Percentiles rank a stretch among this genome's conserved stretches.
These are phyloP conservation scores for Oehlia diaphana DNA, from an alignment of 192 early-diverging fungal genomes.

Conservation along the genomic window DNA sequence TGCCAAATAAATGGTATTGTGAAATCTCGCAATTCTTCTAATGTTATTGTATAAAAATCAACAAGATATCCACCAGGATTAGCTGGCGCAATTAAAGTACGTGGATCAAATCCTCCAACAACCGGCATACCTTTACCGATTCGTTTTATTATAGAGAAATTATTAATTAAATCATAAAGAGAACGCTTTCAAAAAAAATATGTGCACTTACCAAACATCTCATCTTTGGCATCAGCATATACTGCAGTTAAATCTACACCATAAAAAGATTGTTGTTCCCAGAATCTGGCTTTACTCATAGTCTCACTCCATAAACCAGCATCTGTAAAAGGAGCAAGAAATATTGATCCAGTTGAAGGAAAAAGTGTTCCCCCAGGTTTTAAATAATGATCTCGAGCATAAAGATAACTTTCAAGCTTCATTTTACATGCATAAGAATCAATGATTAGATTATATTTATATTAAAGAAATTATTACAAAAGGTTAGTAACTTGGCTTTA, in stretches of 20 bases:
- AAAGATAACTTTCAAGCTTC: constrained; percentile 80
- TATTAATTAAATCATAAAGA: neutral
- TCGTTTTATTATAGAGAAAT: neutral
- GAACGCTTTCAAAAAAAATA: neutral
- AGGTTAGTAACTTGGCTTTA: neutral
- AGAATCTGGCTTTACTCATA: constrained; percentile 86
- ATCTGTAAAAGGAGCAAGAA: constrained; percentile 83
- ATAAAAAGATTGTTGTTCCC: constrained; percentile 87
- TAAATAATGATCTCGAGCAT: constrained; percentile 86
- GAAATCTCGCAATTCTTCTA: constrained; percentile 80
- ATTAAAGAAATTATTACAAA: neutral
- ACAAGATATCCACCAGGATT: constrained; percentile 58
- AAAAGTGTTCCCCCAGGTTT: constrained; percentile 92
- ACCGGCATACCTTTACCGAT: constrained; percentile 69
- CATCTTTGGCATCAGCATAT: constrained; percentile 80
- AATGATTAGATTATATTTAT: neutral
- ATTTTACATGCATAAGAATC: neutral
- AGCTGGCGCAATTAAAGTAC: constrained; percentile 70
- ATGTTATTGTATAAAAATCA: constrained; percentile 82
- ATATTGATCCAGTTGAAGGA: constrained; percentile 87
- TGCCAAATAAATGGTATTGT: constrained; percentile 83
- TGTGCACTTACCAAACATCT: constrained; percentile 70
- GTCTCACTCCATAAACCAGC: constrained; percentile 87
- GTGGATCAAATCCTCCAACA: constrained; percentile 90
- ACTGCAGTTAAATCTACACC: constrained; percentile 90